These are phyloP conservation scores for Microcyclosporella mali DNA, from an alignment of 2,329 filamentous ascomycete species.

Conservation along the genomic window DNA sequence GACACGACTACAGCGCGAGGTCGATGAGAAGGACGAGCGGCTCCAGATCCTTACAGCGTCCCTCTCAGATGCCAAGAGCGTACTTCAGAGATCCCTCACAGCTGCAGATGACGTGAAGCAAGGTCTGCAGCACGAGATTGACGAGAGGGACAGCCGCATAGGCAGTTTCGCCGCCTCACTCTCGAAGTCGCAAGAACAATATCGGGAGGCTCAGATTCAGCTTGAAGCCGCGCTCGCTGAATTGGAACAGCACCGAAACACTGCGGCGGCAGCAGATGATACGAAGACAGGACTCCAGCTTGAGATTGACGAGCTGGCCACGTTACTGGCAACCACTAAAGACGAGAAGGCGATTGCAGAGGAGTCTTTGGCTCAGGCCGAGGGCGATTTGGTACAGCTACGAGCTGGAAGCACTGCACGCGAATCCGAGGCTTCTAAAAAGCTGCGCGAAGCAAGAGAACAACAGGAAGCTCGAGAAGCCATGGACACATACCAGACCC, in stretches of 20 bases:
- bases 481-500: slow-evolving; percentile 1
- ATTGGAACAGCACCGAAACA: background rate
- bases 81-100: no score
- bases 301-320: background rate
- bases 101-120: no score
- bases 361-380: slow-evolving; percentile 1
- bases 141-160: slow-evolving; percentile 1
- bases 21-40: slow-evolving; percentile 1
- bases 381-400: slow-evolving; percentile 5
- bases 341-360: slow-evolving; percentile 7
- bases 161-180: no score
- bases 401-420: slow-evolving; percentile 1
- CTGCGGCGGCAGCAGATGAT: no score
- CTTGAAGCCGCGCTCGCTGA: background rate
- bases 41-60: background rate
- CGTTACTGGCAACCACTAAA: slow-evolving; percentile 3
- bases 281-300: background rate
- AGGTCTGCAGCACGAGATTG: background rate
- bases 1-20: no score
- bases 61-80: no score
- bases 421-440: no score
- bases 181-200: background rate
- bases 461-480: slow-evolving; percentile 2
- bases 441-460: background rate
- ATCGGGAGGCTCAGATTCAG: background rate